Evolutionary conservation across 106 monocot genomes (phyloP).

Genomic region (Triglochin maritima): DNA sequence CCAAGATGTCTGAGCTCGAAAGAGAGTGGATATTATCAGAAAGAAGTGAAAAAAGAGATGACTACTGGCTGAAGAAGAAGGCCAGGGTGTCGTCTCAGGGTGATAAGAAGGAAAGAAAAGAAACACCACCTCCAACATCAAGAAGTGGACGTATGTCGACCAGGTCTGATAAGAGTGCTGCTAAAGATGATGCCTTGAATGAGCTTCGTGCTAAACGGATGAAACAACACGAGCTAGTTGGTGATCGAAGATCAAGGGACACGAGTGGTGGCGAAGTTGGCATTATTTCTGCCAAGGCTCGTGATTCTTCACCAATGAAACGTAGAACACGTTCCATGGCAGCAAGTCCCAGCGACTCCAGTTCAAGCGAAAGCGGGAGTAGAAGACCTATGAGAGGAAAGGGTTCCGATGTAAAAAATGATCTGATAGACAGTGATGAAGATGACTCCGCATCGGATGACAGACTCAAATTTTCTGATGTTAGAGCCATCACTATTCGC

Average conservation of each 20-base stretch:
- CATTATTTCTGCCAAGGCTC: not conserved
- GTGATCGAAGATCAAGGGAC: constrained; percentile 32
- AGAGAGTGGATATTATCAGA: constrained; percentile 85
- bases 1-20: constrained; percentile 59
- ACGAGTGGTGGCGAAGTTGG: constrained; percentile 15
- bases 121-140: constrained; percentile 29
- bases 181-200: constrained; percentile 58
- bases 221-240: constrained; percentile 70
- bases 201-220: constrained; percentile 61
- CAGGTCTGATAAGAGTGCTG: constrained; percentile 38
- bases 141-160: constrained; percentile 48
- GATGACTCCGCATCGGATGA: constrained; percentile 43
- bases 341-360: constrained; percentile 37
- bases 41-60: constrained; percentile 49
- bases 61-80: constrained; percentile 64
- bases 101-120: constrained; percentile 34
- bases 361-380: constrained; percentile 43
- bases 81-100: constrained; percentile 42
- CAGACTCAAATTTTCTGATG: constrained; percentile 53
- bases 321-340: constrained; percentile 17
- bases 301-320: constrained; percentile 41
- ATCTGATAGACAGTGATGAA: constrained; percentile 46
- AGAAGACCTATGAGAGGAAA: constrained; percentile 9
- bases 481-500: constrained; percentile 64
- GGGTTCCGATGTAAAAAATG: constrained; percentile 10